Base-by-base conservation (phyloP, 2,329 filamentous ascomycete genomes). In the Knoxdaviesia proteae region DNA sequence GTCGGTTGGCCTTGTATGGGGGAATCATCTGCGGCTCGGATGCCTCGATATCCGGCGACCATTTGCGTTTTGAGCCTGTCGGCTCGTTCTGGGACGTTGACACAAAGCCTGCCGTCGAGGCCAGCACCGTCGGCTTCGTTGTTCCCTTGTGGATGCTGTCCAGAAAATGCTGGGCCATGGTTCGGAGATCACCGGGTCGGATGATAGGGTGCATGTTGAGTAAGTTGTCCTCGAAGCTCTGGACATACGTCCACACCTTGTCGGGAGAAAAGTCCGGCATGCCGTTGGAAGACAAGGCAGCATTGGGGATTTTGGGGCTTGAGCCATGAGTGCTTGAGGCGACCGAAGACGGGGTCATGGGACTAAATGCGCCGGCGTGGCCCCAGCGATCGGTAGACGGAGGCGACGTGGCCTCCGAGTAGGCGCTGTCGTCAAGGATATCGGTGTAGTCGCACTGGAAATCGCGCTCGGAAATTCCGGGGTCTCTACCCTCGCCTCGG, bases 201-300 rank as follows among this genome's bases (percentile, higher is more conserved):
- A 79, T 65, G 44, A 79, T 68, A 5, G 74, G 74, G 48, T 79
- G 74, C 68, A 79, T 74, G 48, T 68, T 76, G 42, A 78, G 64
- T 33, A 79, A 74, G 49, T 77, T 63, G 0, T 68, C 59, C 54
- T 73, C 67, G 54, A 74, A 79, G 48, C 66, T 70, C 36, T 64
- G 50, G 7, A 76, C 69, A 45, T 76, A 71, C 36, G 51, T 51
- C 59, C 61, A 64, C 0, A 78, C 70, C 34, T 58, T 68, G 0
- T 50, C 46, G 41, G 65, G 60, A 5, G 61, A 63, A 47, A 76
- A 69, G 49, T 77, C 70, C 2, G 71, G 68, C 39, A 65, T 68
- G 6, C 68, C 68, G 39, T 68, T 62, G 43, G 55, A 52, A 46
- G 31, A 35, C 42, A 35, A 3, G 42, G 42, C n/a, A 42, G 6